Evolutionary conservation across 2,329 filamentous ascomycete species (phyloP), one percentile per base, ranked within the genome.

Genomic region (Aspergillus sp.): DNA sequence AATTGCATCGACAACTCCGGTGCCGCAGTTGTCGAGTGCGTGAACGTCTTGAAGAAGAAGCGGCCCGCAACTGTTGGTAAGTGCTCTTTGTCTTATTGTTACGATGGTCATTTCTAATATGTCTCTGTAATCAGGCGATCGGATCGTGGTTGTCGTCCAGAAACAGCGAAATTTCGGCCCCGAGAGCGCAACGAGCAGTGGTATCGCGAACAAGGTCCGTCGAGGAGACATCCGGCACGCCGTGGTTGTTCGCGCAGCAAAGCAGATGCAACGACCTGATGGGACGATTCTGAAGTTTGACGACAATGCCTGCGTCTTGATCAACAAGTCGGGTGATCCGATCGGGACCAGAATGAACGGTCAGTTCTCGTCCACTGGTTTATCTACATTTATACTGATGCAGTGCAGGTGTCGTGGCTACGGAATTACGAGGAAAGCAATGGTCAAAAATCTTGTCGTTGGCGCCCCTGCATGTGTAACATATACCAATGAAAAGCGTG

Each of bases 1-100:
- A 96, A 93, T 75, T 97, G 93, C 84, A 97, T 98, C 82, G 93
- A 98, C 85, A 98, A 96, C 78, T 97, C 93, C 57, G 93, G 93
- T 68, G 93, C 93, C 60, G 90, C 93, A 62, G 79, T 98, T 58
- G 93, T 97, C 74, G 93, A 98, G 76, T 98, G 93, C 75, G 88
- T 86, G 68, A 86, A 91, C 68, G 86, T 97, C 54, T 77, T 98
- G 63, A 88, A 88, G 65, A 93, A 91, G 75, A 95, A 96, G 76
- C 82, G 85, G 44, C 62, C 70, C 63, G 93, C 91, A 51, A 85
- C 84, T 64, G 90, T 98, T 64, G 93, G 90, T 95, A 80, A 62
- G 79, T 56, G 39, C 25, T 42, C 25, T 30, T 30, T 20, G 37
- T 35, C 6, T 33, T 23, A 20, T 27, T 35, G 17, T 39, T 30